A percentile compares a stretch with the other conserved stretches of the same genome.
Evolutionary conservation across 225 moss, liverwort and hornwort genomes (phyloP).

Genomic region (Neckera pumila): DNA sequence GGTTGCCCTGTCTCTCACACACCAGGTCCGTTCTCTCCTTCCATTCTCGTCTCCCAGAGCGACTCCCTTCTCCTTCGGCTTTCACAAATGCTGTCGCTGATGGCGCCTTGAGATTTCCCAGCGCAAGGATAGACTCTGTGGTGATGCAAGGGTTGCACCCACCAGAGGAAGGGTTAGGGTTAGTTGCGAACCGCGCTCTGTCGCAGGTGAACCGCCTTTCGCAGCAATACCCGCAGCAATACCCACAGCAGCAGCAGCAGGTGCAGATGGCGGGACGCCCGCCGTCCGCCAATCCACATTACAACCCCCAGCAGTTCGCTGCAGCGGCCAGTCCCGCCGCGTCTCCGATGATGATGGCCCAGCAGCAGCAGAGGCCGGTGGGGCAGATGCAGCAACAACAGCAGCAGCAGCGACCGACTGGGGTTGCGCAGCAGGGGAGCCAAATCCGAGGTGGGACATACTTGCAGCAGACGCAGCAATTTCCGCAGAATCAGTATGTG

Average conservation of each 20-base stretch:
- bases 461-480: conserved; percentile 41
- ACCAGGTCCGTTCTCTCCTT: neutral
- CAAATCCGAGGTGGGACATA: conserved; percentile 33
- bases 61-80: neutral
- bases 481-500: conserved; percentile 6
- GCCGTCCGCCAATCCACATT: conserved; percentile 28
- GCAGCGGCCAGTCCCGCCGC: neutral
- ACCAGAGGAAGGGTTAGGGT: neutral
- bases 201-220: neutral
- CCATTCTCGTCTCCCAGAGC: neutral
- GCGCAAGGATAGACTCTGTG: neutral
- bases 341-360: conserved; percentile 34
- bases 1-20: too few species aligned
- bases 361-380: conserved; percentile 17
- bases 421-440: conserved; percentile 2
- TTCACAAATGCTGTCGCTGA: neutral
- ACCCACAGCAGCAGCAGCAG: conserved; percentile 14
- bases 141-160: neutral
- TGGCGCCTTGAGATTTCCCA: neutral
- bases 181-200: conserved; percentile 6
- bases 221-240: neutral
- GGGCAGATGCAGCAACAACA: conserved; percentile 25
- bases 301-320: conserved; percentile 31
- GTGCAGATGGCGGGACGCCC: conserved; percentile 29
- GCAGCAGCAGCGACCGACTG: conserved; percentile 28